phyloP scores from a whole-genome alignment of 768 basidiomycete genomes.

The Suillus paluster region DNA sequence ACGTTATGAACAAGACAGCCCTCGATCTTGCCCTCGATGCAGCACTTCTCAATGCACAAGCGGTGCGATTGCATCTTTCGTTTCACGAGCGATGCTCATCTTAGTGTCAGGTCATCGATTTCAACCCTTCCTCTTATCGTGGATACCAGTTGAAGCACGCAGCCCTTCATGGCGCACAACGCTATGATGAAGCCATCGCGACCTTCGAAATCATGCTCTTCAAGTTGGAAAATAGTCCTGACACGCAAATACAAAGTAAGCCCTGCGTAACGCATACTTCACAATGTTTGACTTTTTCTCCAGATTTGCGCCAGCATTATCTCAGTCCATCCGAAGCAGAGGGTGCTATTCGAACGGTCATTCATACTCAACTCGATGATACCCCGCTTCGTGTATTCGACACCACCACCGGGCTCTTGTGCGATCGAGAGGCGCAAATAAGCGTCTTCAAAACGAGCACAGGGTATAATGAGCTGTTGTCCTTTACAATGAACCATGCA shows the following conservation, averaged over 20 bases:
- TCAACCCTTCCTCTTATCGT: background rate
- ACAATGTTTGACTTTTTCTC: background rate
- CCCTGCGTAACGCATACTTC: background rate
- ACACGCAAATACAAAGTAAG: background rate
- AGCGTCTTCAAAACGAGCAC: background rate
- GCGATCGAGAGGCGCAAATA: background rate
- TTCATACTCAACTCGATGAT: background rate
- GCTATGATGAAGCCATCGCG: background rate
- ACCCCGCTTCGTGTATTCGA: background rate
- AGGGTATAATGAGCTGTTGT: background rate
- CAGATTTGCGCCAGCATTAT: background rate
- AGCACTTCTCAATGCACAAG: background rate
- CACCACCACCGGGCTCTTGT: background rate
- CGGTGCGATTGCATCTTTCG: background rate
- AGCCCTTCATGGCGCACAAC: background rate
- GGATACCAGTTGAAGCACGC: background rate
- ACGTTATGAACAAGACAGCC: no score
- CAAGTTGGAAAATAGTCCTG: background rate
- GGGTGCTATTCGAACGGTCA: background rate
- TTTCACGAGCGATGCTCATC: background rate
- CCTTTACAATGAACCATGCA: background rate
- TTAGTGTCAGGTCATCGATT: background rate
- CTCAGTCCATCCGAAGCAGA: background rate
- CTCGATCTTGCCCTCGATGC: no score
- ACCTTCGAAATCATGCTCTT: background rate